Evolutionary conservation across 306 rosid genomes (phyloP), one percentile per base, ranked within the genome.

Genomic region (Quercus parvula): DNA sequence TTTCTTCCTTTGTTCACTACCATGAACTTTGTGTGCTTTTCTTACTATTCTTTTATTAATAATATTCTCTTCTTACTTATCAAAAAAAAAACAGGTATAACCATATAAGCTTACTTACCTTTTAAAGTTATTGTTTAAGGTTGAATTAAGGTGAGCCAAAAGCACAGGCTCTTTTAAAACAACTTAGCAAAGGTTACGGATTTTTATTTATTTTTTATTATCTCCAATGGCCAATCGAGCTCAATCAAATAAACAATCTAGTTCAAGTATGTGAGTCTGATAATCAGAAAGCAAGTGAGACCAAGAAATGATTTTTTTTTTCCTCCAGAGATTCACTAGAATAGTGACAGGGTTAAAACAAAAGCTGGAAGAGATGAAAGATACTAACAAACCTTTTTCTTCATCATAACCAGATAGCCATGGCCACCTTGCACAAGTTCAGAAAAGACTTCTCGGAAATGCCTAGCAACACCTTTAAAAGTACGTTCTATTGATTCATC

Each of bases 391-490:
- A 95, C 98, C 99, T 91, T 95, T 86, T 91, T 92, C 88, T 89
- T 95, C 97, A 91, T 91, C 99, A 95, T 95, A 79, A 92, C 95
- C 74, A 95, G 88, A 84, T 89, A 86, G 64, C 99, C 99, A 84
- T 88, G 89, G 67, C 97, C 99, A 18, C 96, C 99, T 81, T 84
- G 94, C 82, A 95, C 99, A 75, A 95, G 99, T 81, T 95, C 94
- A 18, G 99, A 90, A 84, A 95, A 95, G 76, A 95, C 97, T 90
- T 95, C 97, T 76, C 94, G 97, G 76, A 95, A 95, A 89, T 95
- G 95, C 92, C 92, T 86, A 54, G 99, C 98, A 81, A 95, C 99
- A 80, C 99, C 99, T 87, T 95, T 95, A 86, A 92, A 95, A 78
- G 99, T 95, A 51, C 97, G 98, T 64, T 95, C 99, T 56, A 92